These are phyloP conservation scores for Claviceps arundinis DNA, from an alignment of 2,329 filamentous ascomycete species.

Conservation along the genomic window DNA sequence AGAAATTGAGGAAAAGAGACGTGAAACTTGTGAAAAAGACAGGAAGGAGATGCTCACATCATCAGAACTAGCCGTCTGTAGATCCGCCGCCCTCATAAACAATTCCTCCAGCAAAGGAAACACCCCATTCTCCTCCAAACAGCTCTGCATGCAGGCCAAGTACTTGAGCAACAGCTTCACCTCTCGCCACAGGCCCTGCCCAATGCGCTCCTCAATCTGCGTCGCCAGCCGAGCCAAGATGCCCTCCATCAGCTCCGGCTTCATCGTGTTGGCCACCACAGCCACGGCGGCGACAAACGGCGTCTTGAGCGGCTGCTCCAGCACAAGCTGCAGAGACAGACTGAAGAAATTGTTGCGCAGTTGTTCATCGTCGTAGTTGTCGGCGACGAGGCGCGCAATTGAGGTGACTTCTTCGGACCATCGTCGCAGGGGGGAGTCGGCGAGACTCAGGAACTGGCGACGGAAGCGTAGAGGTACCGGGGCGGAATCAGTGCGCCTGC, in stretches of 20 bases:
- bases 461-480: slow-evolving; percentile 59
- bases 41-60: slow-evolving; percentile 48
- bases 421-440: slow-evolving; percentile 65
- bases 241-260: slow-evolving; percentile 59
- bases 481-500: slow-evolving; percentile 57
- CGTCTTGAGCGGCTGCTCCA: slow-evolving; percentile 96
- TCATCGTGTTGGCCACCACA: slow-evolving; percentile 64
- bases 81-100: slow-evolving; percentile 80
- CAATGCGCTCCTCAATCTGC: slow-evolving; percentile 53
- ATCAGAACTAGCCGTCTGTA: slow-evolving; percentile 85
- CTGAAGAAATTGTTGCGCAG: slow-evolving; percentile 60
- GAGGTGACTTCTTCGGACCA: slow-evolving; percentile 66
- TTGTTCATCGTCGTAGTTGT: slow-evolving; percentile 77
- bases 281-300: slow-evolving; percentile 81
- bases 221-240: slow-evolving; percentile 51
- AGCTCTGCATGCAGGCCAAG: slow-evolving; percentile 68
- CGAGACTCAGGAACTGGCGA: slow-evolving; percentile 65
- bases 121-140: slow-evolving; percentile 72
- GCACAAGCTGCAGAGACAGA: slow-evolving; percentile 59
- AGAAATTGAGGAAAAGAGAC: neutral
- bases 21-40: neutral
- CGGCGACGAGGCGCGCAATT: slow-evolving; percentile 63
- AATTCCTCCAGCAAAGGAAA: slow-evolving; percentile 78
- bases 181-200: slow-evolving; percentile 69
- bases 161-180: slow-evolving; percentile 87